Conservation (phyloP, 192 early-diverging fungal species). For the Coemansia sp. region DNA sequence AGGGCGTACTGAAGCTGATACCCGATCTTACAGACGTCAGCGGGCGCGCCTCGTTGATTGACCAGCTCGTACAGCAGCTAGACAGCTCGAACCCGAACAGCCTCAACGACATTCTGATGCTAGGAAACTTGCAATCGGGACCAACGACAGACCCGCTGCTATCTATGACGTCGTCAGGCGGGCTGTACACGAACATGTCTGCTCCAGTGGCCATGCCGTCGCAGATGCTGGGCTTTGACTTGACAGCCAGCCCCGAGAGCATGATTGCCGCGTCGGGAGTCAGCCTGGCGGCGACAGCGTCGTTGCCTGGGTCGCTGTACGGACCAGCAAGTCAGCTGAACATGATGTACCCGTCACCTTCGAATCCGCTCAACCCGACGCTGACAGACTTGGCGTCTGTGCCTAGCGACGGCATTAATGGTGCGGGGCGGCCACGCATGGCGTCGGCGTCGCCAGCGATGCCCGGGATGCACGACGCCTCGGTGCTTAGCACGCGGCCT, state of each 20-base stretch:
- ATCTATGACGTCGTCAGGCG: conserved; percentile 26
- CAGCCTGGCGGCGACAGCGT: background rate
- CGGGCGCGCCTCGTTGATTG: conserved; percentile 43
- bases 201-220: conserved; percentile 11
- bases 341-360: conserved; percentile 13
- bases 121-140: conserved; percentile 35
- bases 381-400: conserved; percentile 28
- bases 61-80: conserved; percentile 54
- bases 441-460: conserved; percentile 37
- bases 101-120: conserved; percentile 36
- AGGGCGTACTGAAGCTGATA: conserved; percentile 49
- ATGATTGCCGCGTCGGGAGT: background rate
- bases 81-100: conserved; percentile 46
- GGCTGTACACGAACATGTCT: conserved; percentile 27
- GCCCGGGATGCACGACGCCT: conserved; percentile 20
- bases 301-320: conserved; percentile 15
- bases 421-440: conserved; percentile 19
- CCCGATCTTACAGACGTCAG: conserved; percentile 48
- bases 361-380: conserved; percentile 22
- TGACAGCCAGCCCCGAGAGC: conserved; percentile 41
- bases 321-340: background rate
- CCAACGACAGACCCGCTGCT: conserved; percentile 45
- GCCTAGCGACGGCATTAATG: background rate
- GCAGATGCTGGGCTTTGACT: conserved; percentile 27
- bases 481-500: conserved; percentile 25